phyloP scores from a whole-genome alignment of 2,329 filamentous ascomycete genomes.

The Exutisphaerella laricina region DNA sequence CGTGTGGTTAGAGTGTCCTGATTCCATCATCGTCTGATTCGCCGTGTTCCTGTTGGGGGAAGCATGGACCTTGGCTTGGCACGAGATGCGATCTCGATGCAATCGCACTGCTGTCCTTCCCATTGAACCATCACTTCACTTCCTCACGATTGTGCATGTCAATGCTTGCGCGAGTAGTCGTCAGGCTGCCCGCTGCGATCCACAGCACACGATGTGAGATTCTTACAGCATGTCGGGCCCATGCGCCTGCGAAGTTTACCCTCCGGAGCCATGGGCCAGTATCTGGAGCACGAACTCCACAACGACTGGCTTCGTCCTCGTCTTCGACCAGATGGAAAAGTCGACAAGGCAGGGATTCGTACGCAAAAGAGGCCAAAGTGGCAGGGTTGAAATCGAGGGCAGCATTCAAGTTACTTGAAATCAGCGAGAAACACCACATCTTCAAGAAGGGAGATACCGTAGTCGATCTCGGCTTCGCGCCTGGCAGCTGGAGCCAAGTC shows the following conservation, averaged over 20 bases:
- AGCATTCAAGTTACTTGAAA: conserved; percentile 88
- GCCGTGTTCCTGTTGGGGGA: no score
- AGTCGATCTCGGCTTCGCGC: conserved; percentile 80
- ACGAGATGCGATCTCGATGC: not conserved
- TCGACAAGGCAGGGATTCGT: conserved; percentile 69
- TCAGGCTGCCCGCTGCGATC: conserved; percentile 10
- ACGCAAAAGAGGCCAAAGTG: conserved; percentile 68
- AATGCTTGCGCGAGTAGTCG: conserved; percentile 20
- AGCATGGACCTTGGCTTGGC: not conserved
- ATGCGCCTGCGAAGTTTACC: not conserved
- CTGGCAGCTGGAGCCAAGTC: conserved; percentile 66
- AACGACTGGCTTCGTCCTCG: conserved; percentile 27
- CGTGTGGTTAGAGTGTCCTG: not conserved
- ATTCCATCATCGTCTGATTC: not conserved
- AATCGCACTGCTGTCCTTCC: no score
- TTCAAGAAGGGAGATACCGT: conserved; percentile 79
- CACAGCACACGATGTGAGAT: conserved; percentile 2
- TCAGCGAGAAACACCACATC: conserved; percentile 73
- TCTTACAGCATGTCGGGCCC: not conserved
- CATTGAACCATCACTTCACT: no score
- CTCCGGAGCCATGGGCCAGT: not conserved
- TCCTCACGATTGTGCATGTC: conserved; percentile 6
- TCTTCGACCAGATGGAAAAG: conserved; percentile 78
- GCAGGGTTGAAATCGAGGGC: conserved; percentile 81
- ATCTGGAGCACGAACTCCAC: not conserved